Evolutionary conservation across 2,329 filamentous ascomycete genomes (phyloP).

Genomic region (Cyphellophora attinorum): DNA sequence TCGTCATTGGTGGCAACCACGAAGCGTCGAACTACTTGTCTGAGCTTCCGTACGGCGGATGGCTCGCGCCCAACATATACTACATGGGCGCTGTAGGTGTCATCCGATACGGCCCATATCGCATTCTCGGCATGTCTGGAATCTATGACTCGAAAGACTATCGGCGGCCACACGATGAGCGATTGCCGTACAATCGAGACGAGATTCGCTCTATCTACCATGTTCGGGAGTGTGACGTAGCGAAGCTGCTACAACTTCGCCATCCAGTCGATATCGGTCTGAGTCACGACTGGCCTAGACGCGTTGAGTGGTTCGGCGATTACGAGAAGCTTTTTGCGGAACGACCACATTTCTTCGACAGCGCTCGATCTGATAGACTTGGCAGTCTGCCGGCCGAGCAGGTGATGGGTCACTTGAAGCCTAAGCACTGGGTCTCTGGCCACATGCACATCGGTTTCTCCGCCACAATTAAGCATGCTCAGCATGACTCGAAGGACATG

Average conservation of each 20-base stretch:
- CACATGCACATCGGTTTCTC: slow-evolving; percentile 85
- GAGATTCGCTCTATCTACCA: slow-evolving; percentile 82
- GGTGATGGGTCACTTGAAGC: slow-evolving; percentile 71
- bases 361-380: slow-evolving; percentile 64
- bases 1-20: slow-evolving; percentile 92
- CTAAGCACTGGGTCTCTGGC: slow-evolving; percentile 83
- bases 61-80: slow-evolving; percentile 95
- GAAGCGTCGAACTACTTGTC: slow-evolving; percentile 84
- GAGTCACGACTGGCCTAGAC: slow-evolving; percentile 91
- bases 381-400: slow-evolving; percentile 72
- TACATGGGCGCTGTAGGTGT: slow-evolving; percentile 92
- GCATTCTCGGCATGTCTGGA: slow-evolving; percentile 82
- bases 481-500: slow-evolving; percentile 16
- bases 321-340: slow-evolving; percentile 54
- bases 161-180: slow-evolving; percentile 70
- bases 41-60: slow-evolving; percentile 92
- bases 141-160: slow-evolving; percentile 95
- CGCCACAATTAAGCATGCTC: slow-evolving; percentile 48
- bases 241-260: slow-evolving; percentile 72
- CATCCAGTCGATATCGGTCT: slow-evolving; percentile 84
- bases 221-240: slow-evolving; percentile 77
- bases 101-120: slow-evolving; percentile 68
- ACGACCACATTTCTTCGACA: slow-evolving; percentile 66
- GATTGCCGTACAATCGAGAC: slow-evolving; percentile 68
- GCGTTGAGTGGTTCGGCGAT: slow-evolving; percentile 71